These are phyloP conservation scores for Candida andamanensis DNA, from an alignment of 805 yeast species.

Conservation along the genomic window DNA sequence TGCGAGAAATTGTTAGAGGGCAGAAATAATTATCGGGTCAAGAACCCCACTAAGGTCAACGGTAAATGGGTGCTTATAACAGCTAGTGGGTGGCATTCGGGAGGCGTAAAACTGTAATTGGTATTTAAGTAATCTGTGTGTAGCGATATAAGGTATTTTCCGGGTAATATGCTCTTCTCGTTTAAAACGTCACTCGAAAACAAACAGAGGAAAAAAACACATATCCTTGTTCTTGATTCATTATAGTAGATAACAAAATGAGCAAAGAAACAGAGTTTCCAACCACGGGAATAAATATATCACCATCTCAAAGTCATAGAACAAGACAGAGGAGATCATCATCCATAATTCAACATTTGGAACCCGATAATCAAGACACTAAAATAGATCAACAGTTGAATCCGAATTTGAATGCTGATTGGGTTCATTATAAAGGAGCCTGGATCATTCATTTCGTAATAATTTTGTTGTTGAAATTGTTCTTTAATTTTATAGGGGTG, in stretches of 20 bases:
- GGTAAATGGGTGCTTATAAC: constrained; percentile 56
- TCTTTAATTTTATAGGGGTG: constrained; percentile 78
- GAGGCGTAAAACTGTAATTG: constrained; percentile 39
- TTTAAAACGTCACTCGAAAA: constrained; percentile 7
- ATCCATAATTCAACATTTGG: constrained; percentile 82
- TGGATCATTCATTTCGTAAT: constrained; percentile 91
- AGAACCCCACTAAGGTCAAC: constrained; percentile 7
- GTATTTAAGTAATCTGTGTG: background rate
- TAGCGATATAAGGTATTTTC: background rate
- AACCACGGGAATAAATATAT: constrained; percentile 11
- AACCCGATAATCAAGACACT: constrained; percentile 88
- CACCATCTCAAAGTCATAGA: constrained; percentile 23
- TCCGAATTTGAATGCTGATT: constrained; percentile 88
- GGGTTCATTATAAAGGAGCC: constrained; percentile 96
- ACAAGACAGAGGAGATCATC: constrained; percentile 71
- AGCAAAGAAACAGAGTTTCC: constrained; percentile 7
- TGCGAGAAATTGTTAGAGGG: constrained; percentile 7
- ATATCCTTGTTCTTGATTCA: too few relatives aligned
- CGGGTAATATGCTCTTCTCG: constrained; percentile 6
- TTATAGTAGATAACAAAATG: constrained; percentile 3
- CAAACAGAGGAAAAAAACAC: constrained; percentile 1
- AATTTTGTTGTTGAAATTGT: constrained; percentile 64
- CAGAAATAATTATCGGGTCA: constrained; percentile 16
- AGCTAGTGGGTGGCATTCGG: constrained; percentile 80
- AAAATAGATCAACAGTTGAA: constrained; percentile 85